Conservation (phyloP, 371 early-diverging fungal species). For the Rhizopus stolonifer region DNA sequence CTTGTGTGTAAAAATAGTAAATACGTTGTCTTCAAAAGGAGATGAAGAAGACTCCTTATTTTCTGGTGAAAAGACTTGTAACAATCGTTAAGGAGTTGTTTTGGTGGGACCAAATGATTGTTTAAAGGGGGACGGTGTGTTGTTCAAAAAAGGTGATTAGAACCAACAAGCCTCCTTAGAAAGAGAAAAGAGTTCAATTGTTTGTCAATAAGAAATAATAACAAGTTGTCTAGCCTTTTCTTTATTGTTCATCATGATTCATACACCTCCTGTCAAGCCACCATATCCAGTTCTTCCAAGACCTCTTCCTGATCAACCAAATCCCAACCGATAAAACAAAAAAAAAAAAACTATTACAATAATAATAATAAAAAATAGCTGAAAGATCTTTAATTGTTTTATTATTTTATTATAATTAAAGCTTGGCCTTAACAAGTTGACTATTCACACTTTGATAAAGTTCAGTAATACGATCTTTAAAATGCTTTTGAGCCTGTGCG, state of each 20-base stretch:
- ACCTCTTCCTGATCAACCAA: not conserved
- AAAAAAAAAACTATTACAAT: not conserved
- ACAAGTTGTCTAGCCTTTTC: no score
- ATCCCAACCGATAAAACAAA: not conserved
- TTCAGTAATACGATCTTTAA: constrained; percentile 47
- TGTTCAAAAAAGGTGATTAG: no score
- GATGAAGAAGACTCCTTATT: no score
- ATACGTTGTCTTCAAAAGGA: no score
- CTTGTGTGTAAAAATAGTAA: no score
- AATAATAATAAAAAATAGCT: not conserved
- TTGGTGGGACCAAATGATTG: no score
- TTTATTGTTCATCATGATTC: not conserved
- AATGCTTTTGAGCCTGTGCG: constrained; percentile 53
- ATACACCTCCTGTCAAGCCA: not conserved
- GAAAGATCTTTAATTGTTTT: not conserved
- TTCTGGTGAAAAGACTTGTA: no score
- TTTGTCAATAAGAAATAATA: no score
- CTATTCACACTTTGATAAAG: constrained; percentile 52
- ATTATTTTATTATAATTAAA: constrained; percentile 13
- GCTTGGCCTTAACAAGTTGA: constrained; percentile 20
- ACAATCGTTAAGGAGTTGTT: no score
- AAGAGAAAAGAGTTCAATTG: no score
- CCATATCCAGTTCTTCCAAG: not conserved
- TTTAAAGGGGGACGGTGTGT: no score
- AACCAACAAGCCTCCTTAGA: no score